Conservation (phyloP, 495 filamentous ascomycete species). For the Sabuloglossum arenarium region DNA sequence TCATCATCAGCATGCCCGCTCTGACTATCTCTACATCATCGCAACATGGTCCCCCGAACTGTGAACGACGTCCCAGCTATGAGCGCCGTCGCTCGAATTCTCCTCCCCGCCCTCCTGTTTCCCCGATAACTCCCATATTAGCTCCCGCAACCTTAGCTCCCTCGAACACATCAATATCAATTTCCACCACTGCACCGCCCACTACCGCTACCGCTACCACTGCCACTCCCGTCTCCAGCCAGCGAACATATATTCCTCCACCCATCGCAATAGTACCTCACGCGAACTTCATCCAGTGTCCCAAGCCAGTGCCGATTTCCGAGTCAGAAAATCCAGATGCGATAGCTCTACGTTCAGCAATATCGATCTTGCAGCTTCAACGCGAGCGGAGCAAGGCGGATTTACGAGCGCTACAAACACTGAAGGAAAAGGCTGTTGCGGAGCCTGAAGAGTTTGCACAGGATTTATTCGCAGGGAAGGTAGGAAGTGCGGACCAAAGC, state of each 20-base stretch:
- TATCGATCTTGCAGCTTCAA: conserved; percentile 67
- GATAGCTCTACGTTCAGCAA: conserved; percentile 58
- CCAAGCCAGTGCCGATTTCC: conserved; percentile 42
- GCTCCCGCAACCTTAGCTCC: conserved; percentile 5
- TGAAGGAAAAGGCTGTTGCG: conserved; percentile 40
- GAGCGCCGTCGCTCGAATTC: conserved; percentile 1
- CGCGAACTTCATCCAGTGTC: conserved; percentile 23
- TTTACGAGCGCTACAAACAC: conserved; percentile 36
- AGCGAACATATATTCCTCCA: conserved; percentile 2
- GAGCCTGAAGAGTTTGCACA: conserved; percentile 48
- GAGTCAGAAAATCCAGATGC: conserved; percentile 67
- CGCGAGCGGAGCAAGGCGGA: conserved; percentile 52
- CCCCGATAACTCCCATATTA: conserved; percentile 14
- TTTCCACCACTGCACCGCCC: not conserved
- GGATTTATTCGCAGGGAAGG: conserved; percentile 34
- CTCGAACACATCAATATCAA: not conserved
- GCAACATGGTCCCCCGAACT: not conserved
- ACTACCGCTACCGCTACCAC: not conserved
- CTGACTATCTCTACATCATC: not conserved
- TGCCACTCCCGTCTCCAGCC: conserved; percentile 4
- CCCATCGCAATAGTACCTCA: not conserved
- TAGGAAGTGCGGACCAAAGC: conserved; percentile 19
- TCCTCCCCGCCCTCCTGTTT: conserved; percentile 14
- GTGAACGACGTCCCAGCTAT: not conserved
- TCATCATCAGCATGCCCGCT: not conserved